phyloP scores from a whole-genome alignment of 1,284 basidiomycete species.

The Apiotrichum veenhuisii region DNA sequence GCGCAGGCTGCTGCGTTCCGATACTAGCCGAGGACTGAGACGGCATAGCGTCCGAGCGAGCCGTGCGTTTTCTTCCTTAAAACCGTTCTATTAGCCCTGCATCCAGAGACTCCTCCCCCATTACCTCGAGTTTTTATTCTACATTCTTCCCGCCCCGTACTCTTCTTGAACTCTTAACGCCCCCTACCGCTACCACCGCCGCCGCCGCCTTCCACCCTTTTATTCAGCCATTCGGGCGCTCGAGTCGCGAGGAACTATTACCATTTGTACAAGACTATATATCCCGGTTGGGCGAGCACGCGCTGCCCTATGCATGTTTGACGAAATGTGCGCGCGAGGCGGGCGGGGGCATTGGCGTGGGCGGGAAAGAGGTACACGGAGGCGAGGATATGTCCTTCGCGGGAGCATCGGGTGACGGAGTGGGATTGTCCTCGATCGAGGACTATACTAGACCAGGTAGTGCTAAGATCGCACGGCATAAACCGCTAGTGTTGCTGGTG shows the following conservation, averaged over 20 bases:
- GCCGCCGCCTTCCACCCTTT: background rate
- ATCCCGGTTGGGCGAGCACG: background rate
- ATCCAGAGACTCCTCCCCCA: too few species aligned
- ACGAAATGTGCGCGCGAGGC: background rate
- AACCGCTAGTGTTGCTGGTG: too few species aligned
- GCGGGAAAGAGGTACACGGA: too few species aligned
- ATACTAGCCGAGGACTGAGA: constrained; percentile 9
- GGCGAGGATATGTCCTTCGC: too few species aligned
- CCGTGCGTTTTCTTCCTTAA: background rate
- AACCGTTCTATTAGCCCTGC: too few species aligned
- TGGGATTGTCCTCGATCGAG: too few species aligned
- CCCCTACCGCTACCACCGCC: too few species aligned
- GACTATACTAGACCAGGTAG: too few species aligned
- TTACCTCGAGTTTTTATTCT: background rate
- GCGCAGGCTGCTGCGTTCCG: constrained; percentile 44
- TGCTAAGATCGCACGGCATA: background rate
- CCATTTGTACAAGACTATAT: constrained; percentile 2
- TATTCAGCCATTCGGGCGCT: too few species aligned
- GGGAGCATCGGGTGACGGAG: too few species aligned
- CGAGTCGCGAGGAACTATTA: background rate
- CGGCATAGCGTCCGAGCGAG: too few species aligned
- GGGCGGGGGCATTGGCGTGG: background rate
- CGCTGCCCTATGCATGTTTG: background rate
- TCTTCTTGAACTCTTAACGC: background rate
- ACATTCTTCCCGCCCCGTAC: background rate